Percentiles rank a stretch among this genome's conserved stretches.
phyloP scores from a whole-genome alignment of 1,284 basidiomycete genomes.

The Anthracocystis walkeri region DNA sequence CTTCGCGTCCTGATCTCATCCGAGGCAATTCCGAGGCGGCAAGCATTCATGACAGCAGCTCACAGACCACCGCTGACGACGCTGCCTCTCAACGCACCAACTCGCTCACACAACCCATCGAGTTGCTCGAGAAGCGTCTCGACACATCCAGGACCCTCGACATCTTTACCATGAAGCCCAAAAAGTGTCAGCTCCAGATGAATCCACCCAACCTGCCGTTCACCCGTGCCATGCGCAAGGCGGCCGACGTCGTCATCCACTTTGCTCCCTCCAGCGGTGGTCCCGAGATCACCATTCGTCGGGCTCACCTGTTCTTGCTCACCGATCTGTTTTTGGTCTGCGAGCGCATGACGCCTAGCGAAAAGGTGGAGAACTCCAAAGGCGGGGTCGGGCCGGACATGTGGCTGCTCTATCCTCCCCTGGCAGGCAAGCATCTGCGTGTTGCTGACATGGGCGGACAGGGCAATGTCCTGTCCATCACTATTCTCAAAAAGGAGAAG shows the following conservation, averaged over 20 bases:
- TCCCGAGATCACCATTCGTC: slow-evolving; percentile 75
- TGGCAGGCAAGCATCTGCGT: slow-evolving; percentile 89
- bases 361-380: slow-evolving; percentile 41
- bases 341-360: slow-evolving; percentile 61
- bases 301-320: slow-evolving; percentile 88
- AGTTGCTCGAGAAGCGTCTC: slow-evolving; percentile 83
- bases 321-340: slow-evolving; percentile 90
- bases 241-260: slow-evolving; percentile 80
- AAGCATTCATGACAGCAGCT: slow-evolving; percentile 34
- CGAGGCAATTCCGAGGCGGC: slow-evolving; percentile 42
- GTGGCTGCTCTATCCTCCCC: slow-evolving; percentile 93
- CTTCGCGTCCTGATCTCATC: slow-evolving; percentile 30
- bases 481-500: slow-evolving; percentile 89
- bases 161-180: slow-evolving; percentile 94
- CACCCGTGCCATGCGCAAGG: slow-evolving; percentile 81
- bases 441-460: slow-evolving; percentile 73
- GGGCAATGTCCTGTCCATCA: slow-evolving; percentile 80
- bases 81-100: slow-evolving; percentile 28
- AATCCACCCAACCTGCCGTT: slow-evolving; percentile 83
- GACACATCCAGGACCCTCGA: slow-evolving; percentile 85
- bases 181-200: slow-evolving; percentile 90
- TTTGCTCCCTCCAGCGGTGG: slow-evolving; percentile 78
- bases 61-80: slow-evolving; percentile 22
- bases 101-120: slow-evolving; percentile 48
- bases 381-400: slow-evolving; percentile 75